Base-by-base conservation (phyloP, 2,329 filamentous ascomycete species). In the Venturia aucupariae region DNA sequence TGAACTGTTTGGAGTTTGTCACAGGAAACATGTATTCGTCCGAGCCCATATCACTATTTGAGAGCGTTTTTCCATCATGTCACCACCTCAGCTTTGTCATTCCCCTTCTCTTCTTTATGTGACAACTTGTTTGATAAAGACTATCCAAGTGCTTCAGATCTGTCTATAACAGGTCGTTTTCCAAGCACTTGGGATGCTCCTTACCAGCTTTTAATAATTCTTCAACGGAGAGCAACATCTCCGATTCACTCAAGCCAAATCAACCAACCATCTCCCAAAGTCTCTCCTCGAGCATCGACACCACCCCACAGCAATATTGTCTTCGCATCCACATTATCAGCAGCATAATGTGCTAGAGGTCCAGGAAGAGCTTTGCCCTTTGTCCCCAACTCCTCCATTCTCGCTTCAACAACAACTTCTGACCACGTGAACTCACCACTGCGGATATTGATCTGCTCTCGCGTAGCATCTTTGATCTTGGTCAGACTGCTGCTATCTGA, bases 221-320 rank as follows among this genome's bases (percentile, higher is more conserved):
- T n/a, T n/a, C n/a, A n/a, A n/a, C n/a, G n/a, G n/a, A n/a, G n/a
- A n/a, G n/a, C n/a, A n/a, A n/a, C n/a, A n/a, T n/a, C 22, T 27
- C 13, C 5, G 13, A 13, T 13, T 60, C 38, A 61, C 24, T 46
- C 38, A 19, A 61, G 27, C 41, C 24, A 22, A n/a, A 61, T n/a
- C 41, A 61, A 22, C 60, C 60, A 61, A 8, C 60, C 60, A 41
- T 61, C 60, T 8, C 60, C 60, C n/a, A 41, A 24, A 41, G 60
- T 61, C 38, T 61, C 41, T 41, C 60, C 60, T 27, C 17, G 39
- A 4, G 60, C 60, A 61, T 61, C 60, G 4, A 61, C 60, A 27
- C 60, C 60, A 11, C 60, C 60, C 60, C 60, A 61, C 35, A 61
- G 24, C 60, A 61, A 15, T 4, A 61, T 15, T 17, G 35, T 46